A percentile compares a stretch with the other conserved stretches of the same genome.
Conservation (phyloP, 148 eudicot species). For the Amaranthus palmeri region DNA sequence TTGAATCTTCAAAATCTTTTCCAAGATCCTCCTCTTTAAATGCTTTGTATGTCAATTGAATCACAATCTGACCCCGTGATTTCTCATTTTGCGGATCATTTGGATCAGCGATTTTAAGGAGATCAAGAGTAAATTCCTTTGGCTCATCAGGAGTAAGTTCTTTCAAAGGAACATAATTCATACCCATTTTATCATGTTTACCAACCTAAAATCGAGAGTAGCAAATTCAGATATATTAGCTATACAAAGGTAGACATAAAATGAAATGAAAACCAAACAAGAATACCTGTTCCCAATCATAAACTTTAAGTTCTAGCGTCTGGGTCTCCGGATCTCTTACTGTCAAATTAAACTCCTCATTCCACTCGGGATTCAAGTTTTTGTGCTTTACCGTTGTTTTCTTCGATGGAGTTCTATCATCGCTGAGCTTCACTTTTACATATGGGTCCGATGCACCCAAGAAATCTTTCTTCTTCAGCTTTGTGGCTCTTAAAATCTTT, state of each 20-base stretch:
- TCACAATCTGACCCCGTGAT: constrained; percentile 63
- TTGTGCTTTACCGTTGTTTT: constrained; percentile 81
- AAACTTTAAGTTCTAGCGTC: constrained; percentile 47
- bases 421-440: constrained; percentile 80
- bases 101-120: constrained; percentile 56
- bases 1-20: constrained; percentile 41
- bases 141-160: constrained; percentile 74
- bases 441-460: constrained; percentile 81
- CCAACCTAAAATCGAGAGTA: constrained; percentile 46
- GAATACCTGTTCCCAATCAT: constrained; percentile 88
- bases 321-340: constrained; percentile 81
- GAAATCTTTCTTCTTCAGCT: constrained; percentile 79
- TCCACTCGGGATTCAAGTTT: constrained; percentile 93
- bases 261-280: not conserved
- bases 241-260: not conserved
- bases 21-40: constrained; percentile 58
- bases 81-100: constrained; percentile 76
- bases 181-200: constrained; percentile 85
- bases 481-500: constrained; percentile 66
- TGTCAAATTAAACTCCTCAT: constrained; percentile 66
- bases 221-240: constrained; percentile 2
- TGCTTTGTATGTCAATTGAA: constrained; percentile 71
- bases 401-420: constrained; percentile 75
- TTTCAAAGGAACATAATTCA: constrained; percentile 63
- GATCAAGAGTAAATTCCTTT: constrained; percentile 50